Base-by-base conservation (phyloP, 108 stramenopile species). In the Asterionellopsis glacialis region DNA sequence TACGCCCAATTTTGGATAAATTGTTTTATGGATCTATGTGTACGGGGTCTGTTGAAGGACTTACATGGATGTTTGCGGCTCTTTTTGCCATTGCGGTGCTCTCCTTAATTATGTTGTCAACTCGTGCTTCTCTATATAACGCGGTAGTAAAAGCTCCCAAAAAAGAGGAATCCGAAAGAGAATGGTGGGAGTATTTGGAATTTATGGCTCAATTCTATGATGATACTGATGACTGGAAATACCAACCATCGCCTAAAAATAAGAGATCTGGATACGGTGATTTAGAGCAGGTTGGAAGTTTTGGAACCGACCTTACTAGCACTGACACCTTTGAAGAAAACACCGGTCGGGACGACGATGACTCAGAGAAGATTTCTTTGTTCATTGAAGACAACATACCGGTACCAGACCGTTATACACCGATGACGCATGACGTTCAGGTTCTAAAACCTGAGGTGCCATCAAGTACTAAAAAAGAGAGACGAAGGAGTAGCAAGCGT, bases 51-150 rank as follows among this genome's bases (percentile, higher is more conserved):
- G 55, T 60, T 9, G 23, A 67, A 1, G 64, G 62, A 15, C 65
- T 76, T 42, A 60, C 69, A 18, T 64, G 60, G 44, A 45, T 76
- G 9, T 81, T 68, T 16, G 26, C 19, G 62, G 65, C 55, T 13
- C 9, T 49, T 23, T 39, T 69, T n/a, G 54, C 45, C 9, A 64
- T 81, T 26, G 57, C 45, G 21, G 49, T 75, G n/a, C 54, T 69
- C 13, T 58, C 74, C 24, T 64, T 73, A 9, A 55, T 69, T 11
- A 58, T 81, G 61, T 45, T 76, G 47, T 60, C 72, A 9, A 59
- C 61, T 3, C 66, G 80, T 28, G 80, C 80, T 10, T 75, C 80
- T 15, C 53, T 81, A 11, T 81, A 65, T 72, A 81, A 76, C 55
- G 45, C 50, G 6, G 43, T 54, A 12, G 22, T 61, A 38, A 38